Percentiles rank a stretch among this genome's conserved stretches.
Conservation (phyloP, 148 eudicot species). For the Silene latifolia region DNA sequence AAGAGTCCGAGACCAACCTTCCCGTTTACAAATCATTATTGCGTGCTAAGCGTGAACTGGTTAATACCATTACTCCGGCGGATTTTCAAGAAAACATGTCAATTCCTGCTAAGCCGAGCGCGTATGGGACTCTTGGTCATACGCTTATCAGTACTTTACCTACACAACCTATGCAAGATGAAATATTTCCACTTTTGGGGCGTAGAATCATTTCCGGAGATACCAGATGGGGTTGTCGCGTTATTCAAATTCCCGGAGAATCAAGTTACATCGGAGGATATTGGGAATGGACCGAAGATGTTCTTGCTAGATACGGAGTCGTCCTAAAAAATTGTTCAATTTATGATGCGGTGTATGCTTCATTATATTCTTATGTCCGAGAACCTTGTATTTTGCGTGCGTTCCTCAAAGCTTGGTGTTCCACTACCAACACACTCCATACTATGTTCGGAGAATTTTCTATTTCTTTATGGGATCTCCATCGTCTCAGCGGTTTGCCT, state of each 20-base stretch:
- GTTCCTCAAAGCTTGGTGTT: slow-evolving; percentile 1
- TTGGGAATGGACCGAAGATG: slow-evolving; percentile 11
- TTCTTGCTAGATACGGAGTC: background rate
- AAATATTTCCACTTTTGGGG: too few species aligned
- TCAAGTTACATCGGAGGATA: background rate
- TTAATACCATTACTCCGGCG: too few species aligned
- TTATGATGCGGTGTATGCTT: background rate
- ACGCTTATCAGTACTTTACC: too few species aligned
- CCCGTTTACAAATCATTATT: too few species aligned
- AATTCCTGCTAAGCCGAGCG: too few species aligned
- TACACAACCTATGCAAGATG: too few species aligned
- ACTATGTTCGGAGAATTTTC: background rate
- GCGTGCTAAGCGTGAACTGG: too few species aligned
- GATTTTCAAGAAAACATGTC: too few species aligned
- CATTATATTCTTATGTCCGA: background rate
- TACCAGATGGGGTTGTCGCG: background rate
- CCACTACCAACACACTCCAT: background rate
- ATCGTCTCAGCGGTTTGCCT: background rate
- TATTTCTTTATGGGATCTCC: background rate
- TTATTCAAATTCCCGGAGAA: background rate
- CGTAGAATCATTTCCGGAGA: too few species aligned
- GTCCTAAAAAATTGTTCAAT: background rate
- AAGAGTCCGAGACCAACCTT: too few species aligned
- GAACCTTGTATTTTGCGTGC: background rate
- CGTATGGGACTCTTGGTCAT: too few species aligned